Evolutionary conservation across 148 eudicot species (phyloP).

Genomic region (Talinum fruticosum): DNA sequence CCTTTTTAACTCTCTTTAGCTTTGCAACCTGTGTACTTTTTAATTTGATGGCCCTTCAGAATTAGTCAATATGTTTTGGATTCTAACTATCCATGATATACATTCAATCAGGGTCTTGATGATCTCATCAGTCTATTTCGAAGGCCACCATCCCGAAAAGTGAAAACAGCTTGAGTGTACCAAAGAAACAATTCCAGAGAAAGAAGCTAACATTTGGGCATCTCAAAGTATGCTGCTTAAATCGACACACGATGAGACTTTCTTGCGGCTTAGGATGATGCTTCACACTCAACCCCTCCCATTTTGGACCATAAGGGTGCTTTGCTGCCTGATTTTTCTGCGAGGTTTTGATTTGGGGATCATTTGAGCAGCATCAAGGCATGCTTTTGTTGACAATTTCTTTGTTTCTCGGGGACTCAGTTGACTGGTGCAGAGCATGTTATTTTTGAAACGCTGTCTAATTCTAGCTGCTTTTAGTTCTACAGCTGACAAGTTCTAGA

Average conservation of each 20-base stretch:
- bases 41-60: neutral
- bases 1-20: neutral
- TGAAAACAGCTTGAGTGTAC: constrained; percentile 35
- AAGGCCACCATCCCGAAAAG: constrained; percentile 49
- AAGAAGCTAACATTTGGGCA: constrained; percentile 6
- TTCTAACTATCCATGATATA: constrained; percentile 6
- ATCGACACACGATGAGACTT: constrained; percentile 8
- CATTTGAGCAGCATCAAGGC: constrained; percentile 18
- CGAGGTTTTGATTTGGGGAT: constrained; percentile 23
- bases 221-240: constrained; percentile 11
- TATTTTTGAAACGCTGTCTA: constrained; percentile 21
- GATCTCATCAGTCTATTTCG: constrained; percentile 54
- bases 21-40: neutral
- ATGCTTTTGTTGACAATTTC: constrained; percentile 6
- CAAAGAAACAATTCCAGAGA: neutral
- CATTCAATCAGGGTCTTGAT: constrained; percentile 42
- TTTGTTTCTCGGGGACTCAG: constrained; percentile 8
- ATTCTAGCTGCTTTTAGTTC: constrained; percentile 12
- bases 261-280: constrained; percentile 13
- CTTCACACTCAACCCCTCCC: constrained; percentile 8
- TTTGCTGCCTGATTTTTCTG: constrained; percentile 13
- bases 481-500: neutral
- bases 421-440: constrained; percentile 5
- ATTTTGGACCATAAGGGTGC: constrained; percentile 6
- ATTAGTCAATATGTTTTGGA: neutral